A percentile compares a stretch with the other conserved stretches of the same genome.
phyloP scores from a whole-genome alignment of 2,329 filamentous ascomycete species.

The Xylaria hypoxylon region DNA sequence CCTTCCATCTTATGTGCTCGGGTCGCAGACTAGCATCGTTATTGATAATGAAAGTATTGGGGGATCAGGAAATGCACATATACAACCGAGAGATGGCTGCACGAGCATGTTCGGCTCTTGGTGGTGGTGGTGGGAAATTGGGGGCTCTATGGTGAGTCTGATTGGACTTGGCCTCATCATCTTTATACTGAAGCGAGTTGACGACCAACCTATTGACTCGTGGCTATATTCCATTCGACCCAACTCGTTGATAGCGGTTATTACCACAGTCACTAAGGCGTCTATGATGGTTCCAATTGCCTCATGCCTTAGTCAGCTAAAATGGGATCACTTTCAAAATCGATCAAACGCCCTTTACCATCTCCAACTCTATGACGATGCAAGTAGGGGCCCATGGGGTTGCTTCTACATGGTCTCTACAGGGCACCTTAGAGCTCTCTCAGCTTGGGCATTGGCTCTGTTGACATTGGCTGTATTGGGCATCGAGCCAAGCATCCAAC shows the following conservation, averaged over 20 bases:
- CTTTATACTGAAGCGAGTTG: not conserved
- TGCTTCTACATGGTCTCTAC: constrained; percentile 24
- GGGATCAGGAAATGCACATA: no score
- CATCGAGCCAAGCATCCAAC: constrained; percentile 38
- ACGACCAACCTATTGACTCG: not conserved
- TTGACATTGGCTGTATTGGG: constrained; percentile 31
- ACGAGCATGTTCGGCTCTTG: no score
- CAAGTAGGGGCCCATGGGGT: constrained; percentile 48
- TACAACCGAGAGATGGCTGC: no score
- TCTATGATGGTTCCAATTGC: constrained; percentile 49
- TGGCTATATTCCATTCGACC: constrained; percentile 42
- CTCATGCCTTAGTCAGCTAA: constrained; percentile 52
- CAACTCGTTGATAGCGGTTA: constrained; percentile 52
- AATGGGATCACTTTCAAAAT: constrained; percentile 50
- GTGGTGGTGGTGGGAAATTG: constrained; percentile 40
- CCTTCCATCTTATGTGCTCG: no score
- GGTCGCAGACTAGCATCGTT: no score
- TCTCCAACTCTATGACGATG: constrained; percentile 48
- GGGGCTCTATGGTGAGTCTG: constrained; percentile 7
- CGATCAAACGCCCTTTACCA: constrained; percentile 41
- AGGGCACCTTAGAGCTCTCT: not conserved
- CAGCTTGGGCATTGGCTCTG: constrained; percentile 8
- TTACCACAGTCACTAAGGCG: constrained; percentile 50
- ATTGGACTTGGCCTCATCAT: constrained; percentile 11
- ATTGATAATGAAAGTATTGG: no score